Evolutionary conservation across 306 rosid species (phyloP).

Genomic region (Begonia loranthoides): DNA sequence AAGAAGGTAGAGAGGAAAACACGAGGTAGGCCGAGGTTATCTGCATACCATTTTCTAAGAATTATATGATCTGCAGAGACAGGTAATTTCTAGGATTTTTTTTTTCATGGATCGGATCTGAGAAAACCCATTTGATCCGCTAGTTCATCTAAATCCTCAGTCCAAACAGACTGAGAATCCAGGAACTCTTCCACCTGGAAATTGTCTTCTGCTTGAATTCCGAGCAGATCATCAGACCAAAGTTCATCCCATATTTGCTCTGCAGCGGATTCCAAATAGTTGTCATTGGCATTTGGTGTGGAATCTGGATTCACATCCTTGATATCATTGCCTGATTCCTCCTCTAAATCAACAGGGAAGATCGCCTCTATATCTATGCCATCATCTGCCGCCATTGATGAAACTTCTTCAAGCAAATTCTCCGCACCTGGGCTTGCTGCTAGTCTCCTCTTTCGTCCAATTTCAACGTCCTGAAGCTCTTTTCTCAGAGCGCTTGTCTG

Average conservation of each 20-base stretch:
- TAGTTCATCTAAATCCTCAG: conserved; percentile 47
- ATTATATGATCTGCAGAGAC: too few relatives aligned
- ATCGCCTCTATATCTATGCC: conserved; percentile 42
- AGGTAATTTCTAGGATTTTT: too few relatives aligned
- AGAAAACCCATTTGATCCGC: conserved; percentile 70
- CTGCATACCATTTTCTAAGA: too few relatives aligned
- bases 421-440: conserved; percentile 39
- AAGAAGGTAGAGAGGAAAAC: neutral
- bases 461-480: conserved; percentile 22
- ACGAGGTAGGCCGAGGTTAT: neutral
- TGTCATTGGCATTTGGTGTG: conserved; percentile 11
- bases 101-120: conserved; percentile 18
- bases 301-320: conserved; percentile 19
- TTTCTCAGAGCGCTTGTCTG: conserved; percentile 23
- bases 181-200: conserved; percentile 41
- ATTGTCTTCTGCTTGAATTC: conserved; percentile 33
- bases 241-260: conserved; percentile 51
- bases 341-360: conserved; percentile 26
- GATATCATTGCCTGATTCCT: conserved; percentile 36
- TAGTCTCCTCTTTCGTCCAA: conserved; percentile 55
- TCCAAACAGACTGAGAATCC: conserved; percentile 35
- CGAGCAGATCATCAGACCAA: conserved; percentile 37
- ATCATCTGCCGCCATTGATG: conserved; percentile 9
- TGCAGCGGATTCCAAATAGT: conserved; percentile 15
- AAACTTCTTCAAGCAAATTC: conserved; percentile 35